These are phyloP conservation scores for Russula sp. DNA, from an alignment of 768 basidiomycete species.

Conservation along the genomic window DNA sequence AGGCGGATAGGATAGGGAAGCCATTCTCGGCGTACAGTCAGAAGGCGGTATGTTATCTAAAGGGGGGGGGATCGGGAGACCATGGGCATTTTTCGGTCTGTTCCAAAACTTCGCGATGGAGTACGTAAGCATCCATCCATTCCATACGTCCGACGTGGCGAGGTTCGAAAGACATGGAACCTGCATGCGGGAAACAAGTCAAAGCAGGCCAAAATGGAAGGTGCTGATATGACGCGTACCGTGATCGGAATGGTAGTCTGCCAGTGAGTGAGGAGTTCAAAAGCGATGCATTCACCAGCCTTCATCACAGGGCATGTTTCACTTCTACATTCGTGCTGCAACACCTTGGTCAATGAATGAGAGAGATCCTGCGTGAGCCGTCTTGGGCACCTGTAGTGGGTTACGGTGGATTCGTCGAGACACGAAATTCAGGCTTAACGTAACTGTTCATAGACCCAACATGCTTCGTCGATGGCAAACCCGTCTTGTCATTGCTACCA, in stretches of 20 bases:
- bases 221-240: slow-evolving; percentile 41
- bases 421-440: slow-evolving; percentile 34
- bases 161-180: slow-evolving; percentile 81
- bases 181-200: slow-evolving; percentile 36
- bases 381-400: slow-evolving; percentile 34
- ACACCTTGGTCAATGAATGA: slow-evolving; percentile 75
- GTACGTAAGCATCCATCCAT: slow-evolving; percentile 80
- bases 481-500: slow-evolving; percentile 32
- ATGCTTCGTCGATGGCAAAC: slow-evolving; percentile 66
- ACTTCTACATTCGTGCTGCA: slow-evolving; percentile 85
- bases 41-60: too few relatives aligned
- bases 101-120: slow-evolving; percentile 87
- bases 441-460: slow-evolving; percentile 76
- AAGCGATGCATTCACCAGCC: slow-evolving; percentile 89
- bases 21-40: too few relatives aligned
- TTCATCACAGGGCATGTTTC: slow-evolving; percentile 94
- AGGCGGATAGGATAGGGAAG: too few relatives aligned
- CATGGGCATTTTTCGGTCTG: too few relatives aligned
- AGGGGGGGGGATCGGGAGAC: too few relatives aligned
- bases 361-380: slow-evolving; percentile 85
- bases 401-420: background rate
- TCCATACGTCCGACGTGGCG: slow-evolving; percentile 83
- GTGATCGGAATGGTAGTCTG: slow-evolving; percentile 88
- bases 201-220: background rate
- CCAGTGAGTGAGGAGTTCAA: slow-evolving; percentile 87